Conservation (phyloP, 192 early-diverging fungal species). For the Spizellomyces punctatus region DNA sequence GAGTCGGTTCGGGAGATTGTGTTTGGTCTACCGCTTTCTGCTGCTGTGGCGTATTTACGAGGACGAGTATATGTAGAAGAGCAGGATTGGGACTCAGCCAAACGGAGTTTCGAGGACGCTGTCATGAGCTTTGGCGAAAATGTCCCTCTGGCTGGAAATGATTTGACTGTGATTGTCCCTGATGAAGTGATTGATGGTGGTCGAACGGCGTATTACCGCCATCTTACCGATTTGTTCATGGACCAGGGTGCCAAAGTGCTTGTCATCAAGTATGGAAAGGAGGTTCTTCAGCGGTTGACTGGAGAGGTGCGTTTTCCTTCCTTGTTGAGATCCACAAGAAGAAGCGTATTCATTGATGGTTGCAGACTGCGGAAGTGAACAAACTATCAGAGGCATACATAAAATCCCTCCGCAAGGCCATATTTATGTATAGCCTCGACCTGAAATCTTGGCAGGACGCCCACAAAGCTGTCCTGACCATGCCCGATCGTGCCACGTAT, state of each 20-base stretch:
- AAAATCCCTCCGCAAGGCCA: background rate
- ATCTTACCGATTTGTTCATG: constrained; percentile 36
- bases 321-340: background rate
- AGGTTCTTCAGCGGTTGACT: constrained; percentile 30
- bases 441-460: background rate
- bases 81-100: constrained; percentile 21
- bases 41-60: constrained; percentile 31
- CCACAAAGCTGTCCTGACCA: background rate
- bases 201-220: constrained; percentile 31
- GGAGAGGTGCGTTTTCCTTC: constrained; percentile 18
- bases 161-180: constrained; percentile 32
- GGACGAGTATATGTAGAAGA: constrained; percentile 25
- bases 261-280: constrained; percentile 29
- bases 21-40: constrained; percentile 15
- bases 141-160: background rate
- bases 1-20: constrained; percentile 26
- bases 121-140: constrained; percentile 16
- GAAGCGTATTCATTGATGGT: background rate
- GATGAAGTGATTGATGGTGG: constrained; percentile 25
- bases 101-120: constrained; percentile 17
- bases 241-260: constrained; percentile 19
- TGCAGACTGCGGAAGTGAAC: no score
- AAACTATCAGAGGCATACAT: background rate
- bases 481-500: background rate
- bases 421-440: background rate